Base-by-base conservation (phyloP, 345 rosid species). In the Salix purpurea region DNA sequence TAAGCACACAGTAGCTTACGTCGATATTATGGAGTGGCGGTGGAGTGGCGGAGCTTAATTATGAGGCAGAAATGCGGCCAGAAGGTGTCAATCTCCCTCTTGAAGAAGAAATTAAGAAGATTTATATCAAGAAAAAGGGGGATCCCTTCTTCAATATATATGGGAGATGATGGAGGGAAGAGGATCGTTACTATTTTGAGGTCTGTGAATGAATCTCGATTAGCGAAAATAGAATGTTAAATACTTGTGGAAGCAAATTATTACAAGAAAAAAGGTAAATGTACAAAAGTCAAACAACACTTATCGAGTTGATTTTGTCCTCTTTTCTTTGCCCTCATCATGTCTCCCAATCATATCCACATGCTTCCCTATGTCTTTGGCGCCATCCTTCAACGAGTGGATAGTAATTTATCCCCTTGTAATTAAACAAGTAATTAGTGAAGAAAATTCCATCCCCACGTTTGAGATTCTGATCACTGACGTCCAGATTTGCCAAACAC, bases 241-340 rank as follows among this genome's bases (percentile, higher is more conserved):
- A 69, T 79, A 73, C 46, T 79, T 21, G 81, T 79, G 85, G 81
- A 64, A 72, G 77, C 36, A 54, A 79, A 37, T 77, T n/a, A 19
- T 64, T 46, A n/a, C 56, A 71, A 67, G 72, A 76, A 72, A 60
- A 3, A 19, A 46, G 6, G 37, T 30, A 74, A 65, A 58, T 42
- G 75, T 67, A 12, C 11, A 15, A 70, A 76, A 79, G 86, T 76
- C 77, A 76, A 76, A 42, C 28, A 19, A 61, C 39, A 39, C 30
- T 65, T 74, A 77, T 83, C 79, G 67, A 65, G 16, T 50, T 71
- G 60, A 58, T 60, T 67, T 62, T 21, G 36, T 44, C 8, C 44
- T 19, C 6, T 39, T 19, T 4, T 40, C 5, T 65, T 18, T 28
- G 18, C 15, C 34, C 26, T 34, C 26, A 18, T 34, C 26, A 32